Evolutionary conservation across 1,139 yeast genomes (phyloP).

Genomic region (Meyerozyma smithsonii): DNA sequence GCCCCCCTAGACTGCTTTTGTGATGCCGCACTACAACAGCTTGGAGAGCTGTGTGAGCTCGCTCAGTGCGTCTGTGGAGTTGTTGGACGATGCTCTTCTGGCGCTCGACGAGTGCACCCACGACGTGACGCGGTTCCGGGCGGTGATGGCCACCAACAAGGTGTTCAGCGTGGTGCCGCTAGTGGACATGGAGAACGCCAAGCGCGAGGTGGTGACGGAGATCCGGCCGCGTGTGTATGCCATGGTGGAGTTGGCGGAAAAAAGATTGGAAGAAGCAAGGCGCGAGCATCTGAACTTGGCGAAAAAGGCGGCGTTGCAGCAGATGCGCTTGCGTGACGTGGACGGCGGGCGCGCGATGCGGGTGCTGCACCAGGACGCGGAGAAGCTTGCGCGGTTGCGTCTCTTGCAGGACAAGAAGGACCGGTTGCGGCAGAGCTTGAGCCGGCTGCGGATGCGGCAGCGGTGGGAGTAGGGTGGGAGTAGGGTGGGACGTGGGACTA

Average conservation of each 20-base stretch:
- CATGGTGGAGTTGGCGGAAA: constrained; percentile 11
- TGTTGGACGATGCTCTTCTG: constrained; percentile 27
- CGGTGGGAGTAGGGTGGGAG: constrained; percentile 5
- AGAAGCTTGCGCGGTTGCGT: constrained; percentile 26
- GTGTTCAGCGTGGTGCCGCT: constrained; percentile 43
- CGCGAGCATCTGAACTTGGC: constrained; percentile 23
- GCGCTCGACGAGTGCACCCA: constrained; percentile 28
- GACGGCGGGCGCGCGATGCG: constrained; percentile 10
- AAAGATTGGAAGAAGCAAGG: constrained; percentile 15
- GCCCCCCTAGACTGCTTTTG: too few species aligned
- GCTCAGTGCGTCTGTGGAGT: constrained; percentile 26
- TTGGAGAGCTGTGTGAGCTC: constrained; percentile 26
- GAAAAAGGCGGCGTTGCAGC: constrained; percentile 30
- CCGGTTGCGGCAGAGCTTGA: constrained; percentile 32
- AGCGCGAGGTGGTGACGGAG: constrained; percentile 23
- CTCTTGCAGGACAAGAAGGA: constrained; percentile 34
- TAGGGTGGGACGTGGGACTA: neutral
- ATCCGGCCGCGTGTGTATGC: constrained; percentile 27
- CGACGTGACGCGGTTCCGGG: constrained; percentile 30
- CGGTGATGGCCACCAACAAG: constrained; percentile 29
- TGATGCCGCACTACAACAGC: constrained; percentile 6
- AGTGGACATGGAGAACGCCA: constrained; percentile 36
- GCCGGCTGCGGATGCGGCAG: constrained; percentile 14
- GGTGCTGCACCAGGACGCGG: constrained; percentile 16
- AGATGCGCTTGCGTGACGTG: constrained; percentile 27